Percentiles rank a stretch among this genome's conserved stretches.
These are phyloP conservation scores for Chrysoporthe austroafricana DNA, from an alignment of 2,329 filamentous ascomycete genomes.

Conservation along the genomic window DNA sequence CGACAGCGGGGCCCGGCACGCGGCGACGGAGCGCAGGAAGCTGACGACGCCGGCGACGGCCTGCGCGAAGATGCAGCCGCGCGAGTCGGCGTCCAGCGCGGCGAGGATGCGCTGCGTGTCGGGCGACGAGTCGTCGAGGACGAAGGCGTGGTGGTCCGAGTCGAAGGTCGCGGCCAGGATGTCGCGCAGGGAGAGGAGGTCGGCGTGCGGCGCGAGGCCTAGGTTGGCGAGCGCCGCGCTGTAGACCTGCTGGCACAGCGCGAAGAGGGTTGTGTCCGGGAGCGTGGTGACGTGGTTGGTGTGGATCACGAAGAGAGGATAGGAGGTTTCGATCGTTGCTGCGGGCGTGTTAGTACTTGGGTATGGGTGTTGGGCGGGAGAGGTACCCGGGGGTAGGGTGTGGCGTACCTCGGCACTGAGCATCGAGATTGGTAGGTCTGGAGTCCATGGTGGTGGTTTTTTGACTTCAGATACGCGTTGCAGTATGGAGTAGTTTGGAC, in stretches of 20 bases:
- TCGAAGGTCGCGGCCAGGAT: constrained; percentile 42
- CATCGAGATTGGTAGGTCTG: constrained; percentile 12
- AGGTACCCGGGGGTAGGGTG: not conserved
- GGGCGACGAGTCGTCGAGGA: constrained; percentile 35
- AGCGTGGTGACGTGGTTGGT: constrained; percentile 36
- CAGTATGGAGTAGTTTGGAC: not conserved
- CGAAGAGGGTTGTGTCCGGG: constrained; percentile 34
- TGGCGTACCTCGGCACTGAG: constrained; percentile 29
- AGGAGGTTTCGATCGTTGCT: constrained; percentile 38
- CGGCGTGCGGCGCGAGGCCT: constrained; percentile 24
- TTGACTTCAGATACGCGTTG: not conserved
- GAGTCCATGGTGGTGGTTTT: constrained; percentile 16
- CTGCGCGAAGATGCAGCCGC: constrained; percentile 40
- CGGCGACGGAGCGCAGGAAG: constrained; percentile 35
- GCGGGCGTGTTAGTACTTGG: not conserved
- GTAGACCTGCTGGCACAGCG: constrained; percentile 35
- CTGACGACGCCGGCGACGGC: constrained; percentile 41
- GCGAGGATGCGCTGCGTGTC: constrained; percentile 32
- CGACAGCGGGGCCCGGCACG: constrained; percentile 29
- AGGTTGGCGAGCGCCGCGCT: constrained; percentile 33
- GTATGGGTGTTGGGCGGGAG: no score
- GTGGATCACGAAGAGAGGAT: constrained; percentile 35
- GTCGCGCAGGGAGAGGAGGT: constrained; percentile 30
- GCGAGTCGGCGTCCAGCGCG: constrained; percentile 39
- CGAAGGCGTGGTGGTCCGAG: constrained; percentile 38